Evolutionary conservation across 192 early-diverging fungal species (phyloP).

Genomic region (Endogone sp.): DNA sequence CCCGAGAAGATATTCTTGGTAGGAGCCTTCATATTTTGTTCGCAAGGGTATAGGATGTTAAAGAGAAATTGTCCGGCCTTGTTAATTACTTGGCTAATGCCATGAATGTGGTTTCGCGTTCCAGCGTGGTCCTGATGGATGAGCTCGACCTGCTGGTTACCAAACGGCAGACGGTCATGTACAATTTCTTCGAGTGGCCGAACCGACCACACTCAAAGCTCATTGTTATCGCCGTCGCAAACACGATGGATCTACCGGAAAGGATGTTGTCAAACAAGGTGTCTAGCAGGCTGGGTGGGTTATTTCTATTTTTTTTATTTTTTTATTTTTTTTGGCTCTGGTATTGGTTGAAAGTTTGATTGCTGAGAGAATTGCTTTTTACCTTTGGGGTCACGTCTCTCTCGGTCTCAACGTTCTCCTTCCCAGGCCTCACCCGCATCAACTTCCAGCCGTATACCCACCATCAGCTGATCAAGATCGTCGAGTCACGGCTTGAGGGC

Average conservation of each 20-base stretch:
- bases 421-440: conserved; percentile 74
- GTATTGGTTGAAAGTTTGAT: not conserved
- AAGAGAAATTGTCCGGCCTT: no score
- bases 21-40: conserved; percentile 7
- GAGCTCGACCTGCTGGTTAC: conserved; percentile 95
- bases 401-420: not conserved
- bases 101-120: not conserved
- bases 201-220: conserved; percentile 75
- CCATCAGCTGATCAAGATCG: conserved; percentile 81
- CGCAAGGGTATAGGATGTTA: no score
- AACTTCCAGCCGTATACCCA: conserved; percentile 93
- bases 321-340: not conserved
- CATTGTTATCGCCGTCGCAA: conserved; percentile 94
- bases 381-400: not conserved
- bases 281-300: conserved; percentile 79
- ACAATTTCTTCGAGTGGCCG: conserved; percentile 99
- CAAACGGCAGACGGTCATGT: conserved; percentile 89
- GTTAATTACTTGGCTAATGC: no score
- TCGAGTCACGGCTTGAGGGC: conserved; percentile 74
- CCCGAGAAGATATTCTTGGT: conserved; percentile 8
- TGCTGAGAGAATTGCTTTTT: not conserved
- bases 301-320: not conserved
- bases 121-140: conserved; percentile 91
- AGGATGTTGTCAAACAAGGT: conserved; percentile 86
- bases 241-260: conserved; percentile 98